Evolutionary conservation across 176 grass and related monocot species (phyloP).

Genomic region (Aechmea fasciata): DNA sequence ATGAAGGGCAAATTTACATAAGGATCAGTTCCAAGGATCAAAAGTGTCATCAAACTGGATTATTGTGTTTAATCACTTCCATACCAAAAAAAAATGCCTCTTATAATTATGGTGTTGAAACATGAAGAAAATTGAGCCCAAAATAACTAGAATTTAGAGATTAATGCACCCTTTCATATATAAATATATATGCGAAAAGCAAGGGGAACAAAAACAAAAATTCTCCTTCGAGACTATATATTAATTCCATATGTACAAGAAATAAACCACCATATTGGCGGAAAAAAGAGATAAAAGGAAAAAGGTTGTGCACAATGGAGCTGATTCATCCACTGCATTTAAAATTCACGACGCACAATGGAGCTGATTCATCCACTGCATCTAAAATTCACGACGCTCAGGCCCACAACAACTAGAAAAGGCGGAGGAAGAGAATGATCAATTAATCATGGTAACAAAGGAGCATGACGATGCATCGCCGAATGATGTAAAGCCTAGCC

Average conservation of each 20-base stretch:
- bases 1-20: too few relatives aligned
- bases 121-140: neutral
- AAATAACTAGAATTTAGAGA: too few relatives aligned
- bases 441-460: constrained; percentile 31
- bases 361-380: neutral
- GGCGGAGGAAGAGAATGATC: neutral
- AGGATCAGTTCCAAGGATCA: too few relatives aligned
- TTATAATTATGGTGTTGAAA: neutral
- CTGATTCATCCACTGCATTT: neutral
- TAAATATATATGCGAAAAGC: neutral
- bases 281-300: neutral
- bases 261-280: neutral
- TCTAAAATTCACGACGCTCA: too few relatives aligned
- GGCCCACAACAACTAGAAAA: neutral
- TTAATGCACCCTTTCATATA: neutral
- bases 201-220: neutral
- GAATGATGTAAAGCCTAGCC: constrained; percentile 34
- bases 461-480: constrained; percentile 35
- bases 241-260: neutral
- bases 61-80: too few relatives aligned
- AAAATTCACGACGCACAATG: too few relatives aligned
- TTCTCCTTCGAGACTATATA: neutral
- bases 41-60: too few relatives aligned
- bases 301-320: too few relatives aligned
- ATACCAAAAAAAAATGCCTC: neutral